Evolutionary conservation across 1,284 basidiomycete species (phyloP).

Genomic region (Anthracocystis walkeri): DNA sequence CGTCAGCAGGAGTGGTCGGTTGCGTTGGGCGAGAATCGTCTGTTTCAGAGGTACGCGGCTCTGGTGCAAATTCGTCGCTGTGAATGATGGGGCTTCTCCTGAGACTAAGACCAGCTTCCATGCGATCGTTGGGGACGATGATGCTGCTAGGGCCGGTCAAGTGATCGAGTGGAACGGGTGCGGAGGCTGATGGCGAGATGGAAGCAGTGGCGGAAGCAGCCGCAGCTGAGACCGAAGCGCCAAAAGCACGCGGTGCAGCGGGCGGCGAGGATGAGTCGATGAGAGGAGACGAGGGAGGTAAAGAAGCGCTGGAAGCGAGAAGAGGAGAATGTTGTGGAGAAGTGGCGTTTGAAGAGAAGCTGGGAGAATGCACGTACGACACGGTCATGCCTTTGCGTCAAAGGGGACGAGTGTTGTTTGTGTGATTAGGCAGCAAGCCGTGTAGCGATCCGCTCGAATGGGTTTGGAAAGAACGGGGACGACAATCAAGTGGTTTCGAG

Average conservation of each 20-base stretch:
- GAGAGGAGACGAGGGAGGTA: slow-evolving; percentile 17
- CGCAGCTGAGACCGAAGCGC: slow-evolving; percentile 26
- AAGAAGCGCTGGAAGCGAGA: slow-evolving; percentile 21
- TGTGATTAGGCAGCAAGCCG: not conserved
- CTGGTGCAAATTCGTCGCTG: slow-evolving; percentile 11
- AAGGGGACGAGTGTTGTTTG: not conserved
- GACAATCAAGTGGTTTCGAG: too few relatives aligned
- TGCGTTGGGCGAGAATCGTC: slow-evolving; percentile 4
- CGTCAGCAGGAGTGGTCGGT: not conserved
- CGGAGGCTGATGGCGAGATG: slow-evolving; percentile 11
- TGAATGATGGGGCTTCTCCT: slow-evolving; percentile 31
- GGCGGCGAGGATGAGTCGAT: slow-evolving; percentile 18
- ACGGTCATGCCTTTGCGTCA: slow-evolving; percentile 40
- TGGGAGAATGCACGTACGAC: slow-evolving; percentile 44
- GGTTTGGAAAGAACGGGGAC: too few relatives aligned
- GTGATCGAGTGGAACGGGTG: slow-evolving; percentile 9
- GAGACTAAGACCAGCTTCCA: slow-evolving; percentile 49
- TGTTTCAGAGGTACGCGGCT: slow-evolving; percentile 9
- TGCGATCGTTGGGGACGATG: slow-evolving; percentile 44
- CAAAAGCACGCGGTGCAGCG: slow-evolving; percentile 23
- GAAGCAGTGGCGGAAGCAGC: slow-evolving; percentile 22
- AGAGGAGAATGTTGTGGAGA: slow-evolving; percentile 28
- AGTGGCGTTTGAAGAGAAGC: slow-evolving; percentile 31
- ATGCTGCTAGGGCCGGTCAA: slow-evolving; percentile 18
- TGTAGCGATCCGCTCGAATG: not conserved